Evolutionary conservation across 768 basidiomycete species (phyloP), one percentile per base, ranked within the genome.

Genomic region (Mycena venus): DNA sequence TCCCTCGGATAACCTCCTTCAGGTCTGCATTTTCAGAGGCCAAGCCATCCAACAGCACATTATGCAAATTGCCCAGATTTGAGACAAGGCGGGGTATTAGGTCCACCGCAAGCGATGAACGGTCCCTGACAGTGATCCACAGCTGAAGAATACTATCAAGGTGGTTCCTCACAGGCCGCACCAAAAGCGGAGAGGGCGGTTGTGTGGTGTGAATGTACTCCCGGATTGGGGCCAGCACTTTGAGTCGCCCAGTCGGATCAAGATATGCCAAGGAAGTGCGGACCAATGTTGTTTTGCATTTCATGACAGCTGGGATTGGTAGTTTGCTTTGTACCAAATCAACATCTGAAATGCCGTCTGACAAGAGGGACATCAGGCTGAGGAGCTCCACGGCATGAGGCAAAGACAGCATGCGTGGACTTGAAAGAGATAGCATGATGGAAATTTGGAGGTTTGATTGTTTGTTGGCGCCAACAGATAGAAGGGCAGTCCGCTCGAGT

Each of bases 391-490:
- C 36, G 6, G 36, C 36, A 44, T 10, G 27, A 60, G 68, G 56
- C 4, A 38, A 29, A 31, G 32, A 9, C 2, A n/a, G 29, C 32
- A 70, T 51, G 25, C 60, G 59, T 1, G 69, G 44, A n/a, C 69
- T 70, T 0, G 44, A 36, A 7, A 70, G 60, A 10, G 69, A 70
- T 15, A 70, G 40, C 32, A 27, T 49, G 49, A 70, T 70, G 17
- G 69, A 70, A 5, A 70, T 61, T 3, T 70, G 60, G n/a, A 70
- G 27, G 25, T 63, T 70, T 2, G 59, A 62, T 21, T 34, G 59
- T 42, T n/a, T n/a, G n/a, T n/a, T n/a, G n/a, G n/a, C n/a, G n/a
- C n/a, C n/a, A n/a, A n/a, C n/a, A n/a, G n/a, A n/a, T n/a, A n/a
- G n/a, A n/a, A n/a, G n/a, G n/a, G n/a, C n/a, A n/a, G n/a, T n/a